A percentile compares a stretch with the other conserved stretches of the same genome.
These are phyloP conservation scores for Apiotrichum gamsii DNA, from an alignment of 1,284 basidiomycete species.

Conservation along the genomic window DNA sequence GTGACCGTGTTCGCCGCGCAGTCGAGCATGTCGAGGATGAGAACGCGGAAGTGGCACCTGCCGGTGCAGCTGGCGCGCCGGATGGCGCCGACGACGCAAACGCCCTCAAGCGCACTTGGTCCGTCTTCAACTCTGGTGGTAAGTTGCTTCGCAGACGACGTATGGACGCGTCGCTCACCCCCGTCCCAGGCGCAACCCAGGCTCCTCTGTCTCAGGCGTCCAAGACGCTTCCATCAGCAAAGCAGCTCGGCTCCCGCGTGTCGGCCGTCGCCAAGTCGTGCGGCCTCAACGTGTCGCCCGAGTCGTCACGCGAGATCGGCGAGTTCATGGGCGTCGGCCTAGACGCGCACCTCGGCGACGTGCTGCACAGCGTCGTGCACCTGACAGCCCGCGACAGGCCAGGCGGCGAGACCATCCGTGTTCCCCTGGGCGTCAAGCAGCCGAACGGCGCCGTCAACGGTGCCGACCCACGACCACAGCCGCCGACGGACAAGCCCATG, in stretches of 20 bases:
- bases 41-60: conserved; percentile 15
- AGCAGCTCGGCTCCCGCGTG: conserved; percentile 31
- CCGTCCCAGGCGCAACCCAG: conserved; percentile 3
- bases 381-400: conserved; percentile 34
- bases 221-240: conserved; percentile 30
- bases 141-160: too few species aligned
- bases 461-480: background rate
- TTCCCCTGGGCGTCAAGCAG: conserved; percentile 20
- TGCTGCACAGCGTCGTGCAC: conserved; percentile 34
- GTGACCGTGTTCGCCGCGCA: conserved; percentile 25
- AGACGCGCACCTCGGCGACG: conserved; percentile 35
- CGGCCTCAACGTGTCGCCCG: conserved; percentile 26
- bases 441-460: conserved; percentile 1
- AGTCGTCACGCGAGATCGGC: conserved; percentile 29
- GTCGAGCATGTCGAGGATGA: conserved; percentile 14
- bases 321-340: conserved; percentile 44
- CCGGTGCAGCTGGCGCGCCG: background rate
- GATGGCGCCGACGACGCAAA: conserved; percentile 10
- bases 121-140: conserved; percentile 11
- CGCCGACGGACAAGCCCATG: conserved; percentile 2
- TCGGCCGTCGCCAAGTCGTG: conserved; percentile 30
- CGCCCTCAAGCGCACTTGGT: conserved; percentile 18
- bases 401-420: conserved; percentile 27
- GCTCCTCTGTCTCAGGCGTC: conserved; percentile 25
- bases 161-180: too few species aligned